Evolutionary conservation across 75 land plant species (phyloP), one percentile per base, ranked within the genome.

Genomic region (Ceratopteris richardii): DNA sequence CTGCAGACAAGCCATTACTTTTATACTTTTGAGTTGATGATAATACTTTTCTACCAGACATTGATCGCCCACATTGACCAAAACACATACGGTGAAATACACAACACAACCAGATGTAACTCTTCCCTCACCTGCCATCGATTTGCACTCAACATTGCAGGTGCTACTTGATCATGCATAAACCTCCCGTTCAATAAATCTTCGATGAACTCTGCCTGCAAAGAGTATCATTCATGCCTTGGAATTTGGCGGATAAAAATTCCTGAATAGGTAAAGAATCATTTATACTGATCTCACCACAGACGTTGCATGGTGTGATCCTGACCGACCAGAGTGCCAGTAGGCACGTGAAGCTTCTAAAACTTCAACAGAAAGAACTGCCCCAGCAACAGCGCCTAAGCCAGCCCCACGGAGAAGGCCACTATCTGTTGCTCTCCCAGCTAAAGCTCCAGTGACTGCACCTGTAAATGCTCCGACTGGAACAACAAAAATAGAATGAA

Each of bases 191-290:
- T 81, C 22, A 82, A 64, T 37, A 82, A 61, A 28, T 82, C 78
- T 65, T 82, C 84, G 6, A 82, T 54, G 44, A 82, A 82, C 26
- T 82, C 82, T 31, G 83, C 74, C 84, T 82, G 62, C 11, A 47
- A 41, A 29, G 53, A 57, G 30, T 0, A 40, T n/a, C 7, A 11
- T 6, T 3, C 10, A 28, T 21, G 29, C 11, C 7, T 28, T 55
- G 28, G 18, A 3, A 7, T 4, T 24, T 55, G 3, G 6, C 18
- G 4, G 18, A n/a, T n/a, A n/a, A n/a, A n/a, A n/a, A n/a, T n/a
- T n/a, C n/a, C n/a, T n/a, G n/a, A n/a, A n/a, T n/a, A n/a, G n/a
- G n/a, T n/a, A n/a, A n/a, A n/a, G n/a, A n/a, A n/a, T n/a, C n/a
- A n/a, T n/a, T n/a, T n/a, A n/a, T n/a, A n/a, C n/a, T n/a, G 29